Conservation (phyloP, 495 filamentous ascomycete species). For the Neurospora sp. region DNA sequence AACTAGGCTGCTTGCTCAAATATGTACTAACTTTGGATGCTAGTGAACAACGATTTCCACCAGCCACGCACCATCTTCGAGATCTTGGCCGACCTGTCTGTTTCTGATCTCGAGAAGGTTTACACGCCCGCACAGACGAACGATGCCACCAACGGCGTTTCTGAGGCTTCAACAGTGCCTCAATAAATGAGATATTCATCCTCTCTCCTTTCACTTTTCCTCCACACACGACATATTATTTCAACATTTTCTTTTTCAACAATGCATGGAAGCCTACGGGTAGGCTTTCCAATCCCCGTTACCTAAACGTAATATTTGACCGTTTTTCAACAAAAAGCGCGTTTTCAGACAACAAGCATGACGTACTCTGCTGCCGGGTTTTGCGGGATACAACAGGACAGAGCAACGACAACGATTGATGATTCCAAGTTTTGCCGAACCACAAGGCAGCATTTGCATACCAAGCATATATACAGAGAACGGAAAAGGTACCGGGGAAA, state of each 20-base stretch:
- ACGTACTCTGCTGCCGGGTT: neutral
- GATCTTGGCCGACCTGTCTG: constrained; percentile 69
- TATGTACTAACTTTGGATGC: neutral
- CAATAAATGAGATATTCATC: constrained; percentile 11
- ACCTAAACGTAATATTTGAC: neutral
- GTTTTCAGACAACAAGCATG: neutral
- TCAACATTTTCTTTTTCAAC: neutral
- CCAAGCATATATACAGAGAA: neutral
- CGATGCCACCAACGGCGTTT: constrained; percentile 6
- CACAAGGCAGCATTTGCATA: neutral
- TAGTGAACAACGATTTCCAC: constrained; percentile 97
- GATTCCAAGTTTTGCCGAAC: neutral
- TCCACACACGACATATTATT: neutral
- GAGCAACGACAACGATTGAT: neutral
- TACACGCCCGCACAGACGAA: constrained; percentile 9
- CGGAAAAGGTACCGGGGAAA: neutral
- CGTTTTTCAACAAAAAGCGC: neutral
- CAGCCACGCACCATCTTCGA: constrained; percentile 65
- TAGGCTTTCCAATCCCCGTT: neutral
- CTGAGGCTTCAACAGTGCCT: constrained; percentile 17
- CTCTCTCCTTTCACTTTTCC: neutral
- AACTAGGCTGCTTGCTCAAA: neutral
- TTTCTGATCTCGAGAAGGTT: constrained; percentile 50
- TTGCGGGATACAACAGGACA: neutral
- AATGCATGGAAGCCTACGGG: neutral